Conservation (phyloP, 352 stramenopile genomes). For the Thraustochytrium sp. region DNA sequence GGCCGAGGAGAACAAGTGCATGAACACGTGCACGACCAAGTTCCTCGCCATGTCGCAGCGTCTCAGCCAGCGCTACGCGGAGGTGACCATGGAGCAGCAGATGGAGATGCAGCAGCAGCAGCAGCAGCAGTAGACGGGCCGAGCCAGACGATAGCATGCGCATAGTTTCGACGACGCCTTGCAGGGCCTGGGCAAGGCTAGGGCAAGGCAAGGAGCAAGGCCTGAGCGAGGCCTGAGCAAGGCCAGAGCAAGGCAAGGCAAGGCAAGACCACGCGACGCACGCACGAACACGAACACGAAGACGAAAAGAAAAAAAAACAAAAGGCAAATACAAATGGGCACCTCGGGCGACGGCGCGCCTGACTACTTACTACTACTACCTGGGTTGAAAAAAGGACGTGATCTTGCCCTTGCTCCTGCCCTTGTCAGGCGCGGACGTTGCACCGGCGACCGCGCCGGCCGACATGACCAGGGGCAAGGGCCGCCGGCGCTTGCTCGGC, state of each 20-base stretch:
- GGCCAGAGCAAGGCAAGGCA: no score
- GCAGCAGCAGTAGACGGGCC: background rate
- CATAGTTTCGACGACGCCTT: background rate
- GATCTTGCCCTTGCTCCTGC: background rate
- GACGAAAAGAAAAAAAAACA: no score
- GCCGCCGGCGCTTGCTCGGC: background rate
- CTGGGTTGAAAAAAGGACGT: background rate
- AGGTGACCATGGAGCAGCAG: constrained; percentile 48
- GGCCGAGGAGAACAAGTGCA: constrained; percentile 49
- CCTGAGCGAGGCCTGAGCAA: no score
- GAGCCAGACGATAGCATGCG: background rate
- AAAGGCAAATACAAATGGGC: background rate
- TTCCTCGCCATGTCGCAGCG: constrained; percentile 49
- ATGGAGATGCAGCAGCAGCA: constrained; percentile 31
- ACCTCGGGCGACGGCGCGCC: background rate
- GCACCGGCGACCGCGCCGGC: background rate
- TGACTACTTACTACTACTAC: background rate
- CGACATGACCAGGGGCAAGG: background rate
- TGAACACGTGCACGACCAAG: constrained; percentile 47
- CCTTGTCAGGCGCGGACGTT: background rate
- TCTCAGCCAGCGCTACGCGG: constrained; percentile 43
- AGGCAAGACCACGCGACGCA: no score
- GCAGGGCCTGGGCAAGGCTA: no score
- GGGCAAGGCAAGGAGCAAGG: no score
- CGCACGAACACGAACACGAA: no score